Evolutionary conservation across 352 stramenopile species (phyloP).

Genomic region (Phytophthora megakarya): DNA sequence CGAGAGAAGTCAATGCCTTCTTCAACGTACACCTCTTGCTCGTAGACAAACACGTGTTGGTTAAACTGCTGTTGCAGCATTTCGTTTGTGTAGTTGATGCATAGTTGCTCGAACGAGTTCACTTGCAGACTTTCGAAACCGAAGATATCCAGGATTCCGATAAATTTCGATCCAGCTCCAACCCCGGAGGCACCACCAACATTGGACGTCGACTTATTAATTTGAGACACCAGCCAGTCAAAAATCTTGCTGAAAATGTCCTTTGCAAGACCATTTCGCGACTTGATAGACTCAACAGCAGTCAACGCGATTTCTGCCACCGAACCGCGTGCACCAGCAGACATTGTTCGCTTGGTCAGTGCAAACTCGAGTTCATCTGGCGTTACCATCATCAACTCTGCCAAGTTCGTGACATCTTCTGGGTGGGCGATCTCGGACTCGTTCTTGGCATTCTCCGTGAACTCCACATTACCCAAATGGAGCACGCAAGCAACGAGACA

Average conservation of each 20-base stretch:
- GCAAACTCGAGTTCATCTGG: conserved; percentile 84
- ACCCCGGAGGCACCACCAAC: conserved; percentile 37
- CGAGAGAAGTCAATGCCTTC: conserved; percentile 95
- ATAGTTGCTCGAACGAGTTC: conserved; percentile 96
- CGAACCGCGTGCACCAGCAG: conserved; percentile 77
- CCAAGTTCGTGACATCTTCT: conserved; percentile 74
- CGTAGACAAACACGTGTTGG: conserved; percentile 97
- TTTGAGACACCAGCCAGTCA: conserved; percentile 94
- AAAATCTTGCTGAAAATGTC: conserved; percentile 97
- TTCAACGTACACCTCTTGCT: conserved; percentile 97
- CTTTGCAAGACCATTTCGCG: conserved; percentile 95
- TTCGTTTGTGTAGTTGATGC: conserved; percentile 97
- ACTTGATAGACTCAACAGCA: conserved; percentile 82
- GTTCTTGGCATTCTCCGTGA: conserved; percentile 87
- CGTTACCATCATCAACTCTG: conserved; percentile 88
- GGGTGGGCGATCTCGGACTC: conserved; percentile 71
- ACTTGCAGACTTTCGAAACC: conserved; percentile 95
- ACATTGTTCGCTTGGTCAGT: conserved; percentile 90
- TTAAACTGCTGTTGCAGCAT: conserved; percentile 96
- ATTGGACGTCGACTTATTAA: conserved; percentile 91
- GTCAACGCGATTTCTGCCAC: conserved; percentile 88
- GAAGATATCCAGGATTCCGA: conserved; percentile 98
- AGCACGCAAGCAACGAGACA: conserved; percentile 96
- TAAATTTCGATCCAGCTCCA: conserved; percentile 70
- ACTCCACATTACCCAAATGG: conserved; percentile 97